Evolutionary conservation across 176 grass and related monocot species (phyloP).

Genomic region (Alopecurus myosuroides): DNA sequence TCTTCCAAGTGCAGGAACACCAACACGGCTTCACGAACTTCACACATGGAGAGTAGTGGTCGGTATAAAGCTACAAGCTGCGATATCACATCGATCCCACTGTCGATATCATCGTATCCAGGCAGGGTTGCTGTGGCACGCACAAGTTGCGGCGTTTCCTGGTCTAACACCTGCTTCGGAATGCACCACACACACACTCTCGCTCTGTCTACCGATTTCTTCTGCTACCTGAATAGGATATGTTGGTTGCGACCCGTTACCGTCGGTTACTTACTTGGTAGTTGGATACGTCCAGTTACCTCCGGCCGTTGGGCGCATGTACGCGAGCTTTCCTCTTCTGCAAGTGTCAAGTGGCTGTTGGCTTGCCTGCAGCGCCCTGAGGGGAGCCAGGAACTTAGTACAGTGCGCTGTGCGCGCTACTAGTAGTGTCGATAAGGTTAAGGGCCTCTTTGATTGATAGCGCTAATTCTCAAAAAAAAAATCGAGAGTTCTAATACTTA

Average conservation of each 20-base stretch:
- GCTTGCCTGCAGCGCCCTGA: too few species aligned
- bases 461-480: too few species aligned
- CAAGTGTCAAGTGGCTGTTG: slow-evolving; percentile 26
- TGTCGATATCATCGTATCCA: not conserved
- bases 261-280: not conserved
- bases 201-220: not conserved
- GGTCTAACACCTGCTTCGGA: not conserved
- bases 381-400: too few species aligned
- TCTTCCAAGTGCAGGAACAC: not conserved
- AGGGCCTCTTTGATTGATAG: too few species aligned
- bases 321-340: not conserved
- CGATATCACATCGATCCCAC: not conserved
- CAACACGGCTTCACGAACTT: not conserved
- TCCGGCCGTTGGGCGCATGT: too few species aligned
- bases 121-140: not conserved
- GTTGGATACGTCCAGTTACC: not conserved
- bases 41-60: not conserved
- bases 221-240: not conserved
- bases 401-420: too few species aligned
- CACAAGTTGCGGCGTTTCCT: not conserved
- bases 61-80: not conserved
- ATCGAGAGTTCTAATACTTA: too few species aligned
- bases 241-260: not conserved
- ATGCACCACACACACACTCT: not conserved
- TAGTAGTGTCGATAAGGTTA: too few species aligned